These are phyloP conservation scores for Perkinsus marinus DNA, from an alignment of 169 alveolate species.

Conservation along the genomic window DNA sequence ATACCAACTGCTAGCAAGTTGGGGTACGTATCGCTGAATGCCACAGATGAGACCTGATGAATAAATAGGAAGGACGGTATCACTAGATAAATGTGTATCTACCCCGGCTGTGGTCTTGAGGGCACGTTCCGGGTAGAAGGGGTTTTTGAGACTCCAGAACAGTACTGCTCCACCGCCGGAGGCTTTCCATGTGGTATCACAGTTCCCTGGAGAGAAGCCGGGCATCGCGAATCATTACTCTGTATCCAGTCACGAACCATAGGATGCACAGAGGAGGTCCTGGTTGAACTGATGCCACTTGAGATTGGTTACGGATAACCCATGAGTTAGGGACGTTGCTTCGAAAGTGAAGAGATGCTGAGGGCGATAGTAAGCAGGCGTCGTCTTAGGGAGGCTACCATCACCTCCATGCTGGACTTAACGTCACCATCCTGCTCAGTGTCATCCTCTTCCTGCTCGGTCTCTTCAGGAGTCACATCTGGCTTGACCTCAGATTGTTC, in stretches of 20 bases:
- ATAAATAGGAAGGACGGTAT: too few species aligned
- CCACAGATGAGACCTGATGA: constrained; percentile 30
- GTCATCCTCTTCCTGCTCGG: too few species aligned
- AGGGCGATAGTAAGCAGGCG: not conserved
- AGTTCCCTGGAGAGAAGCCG: not conserved
- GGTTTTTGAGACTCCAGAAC: constrained; percentile 73
- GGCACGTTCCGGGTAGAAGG: constrained; percentile 64
- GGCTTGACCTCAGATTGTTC: too few species aligned
- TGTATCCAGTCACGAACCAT: not conserved
- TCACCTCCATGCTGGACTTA: too few species aligned
- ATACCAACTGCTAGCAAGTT: constrained; percentile 68
- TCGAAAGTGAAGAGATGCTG: not conserved
- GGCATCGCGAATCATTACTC: not conserved
- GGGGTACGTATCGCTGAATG: constrained; percentile 57
- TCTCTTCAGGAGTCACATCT: too few species aligned
- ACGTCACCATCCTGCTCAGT: too few species aligned
- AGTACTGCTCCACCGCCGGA: constrained; percentile 46
- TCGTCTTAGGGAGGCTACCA: not conserved
- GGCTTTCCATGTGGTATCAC: constrained; percentile 1
- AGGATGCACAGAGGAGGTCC: constrained; percentile 1
- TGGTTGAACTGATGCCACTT: not conserved
- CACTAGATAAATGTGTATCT: too few species aligned
- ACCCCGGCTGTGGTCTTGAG: constrained; percentile 45
- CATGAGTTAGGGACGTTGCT: not conserved
- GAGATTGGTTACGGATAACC: not conserved